Conservation (phyloP, 352 stramenopile species). For the Globisporangium carolinianum region DNA sequence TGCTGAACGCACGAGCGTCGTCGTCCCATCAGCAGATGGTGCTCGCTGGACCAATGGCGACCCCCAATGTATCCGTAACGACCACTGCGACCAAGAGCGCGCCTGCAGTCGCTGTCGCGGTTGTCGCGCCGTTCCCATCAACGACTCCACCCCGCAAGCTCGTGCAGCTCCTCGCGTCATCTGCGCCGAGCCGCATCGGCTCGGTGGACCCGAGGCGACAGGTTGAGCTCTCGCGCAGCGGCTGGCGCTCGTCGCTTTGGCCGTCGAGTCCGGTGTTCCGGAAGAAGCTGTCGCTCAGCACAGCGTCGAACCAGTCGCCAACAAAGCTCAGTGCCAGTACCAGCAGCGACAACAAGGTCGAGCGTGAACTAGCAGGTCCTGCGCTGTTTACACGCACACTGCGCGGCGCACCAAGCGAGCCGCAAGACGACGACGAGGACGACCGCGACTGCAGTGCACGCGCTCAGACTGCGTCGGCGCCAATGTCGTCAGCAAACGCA, state of each 20-base stretch:
- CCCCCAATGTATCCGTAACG: no score
- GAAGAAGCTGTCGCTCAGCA: slow-evolving; percentile 26
- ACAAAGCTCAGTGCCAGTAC: not conserved
- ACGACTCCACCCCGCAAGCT: slow-evolving; percentile 4
- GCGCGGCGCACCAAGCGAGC: not conserved
- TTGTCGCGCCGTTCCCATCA: not conserved
- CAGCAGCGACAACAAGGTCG: slow-evolving; percentile 13
- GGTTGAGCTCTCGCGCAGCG: slow-evolving; percentile 12
- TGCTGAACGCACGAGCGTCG: no score
- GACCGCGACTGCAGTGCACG: not conserved
- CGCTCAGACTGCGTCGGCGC: not conserved
- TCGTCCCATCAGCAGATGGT: no score
- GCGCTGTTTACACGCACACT: slow-evolving; percentile 7
- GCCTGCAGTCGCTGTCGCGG: not conserved
- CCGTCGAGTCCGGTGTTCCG: slow-evolving; percentile 20
- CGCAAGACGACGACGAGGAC: slow-evolving; percentile 3
- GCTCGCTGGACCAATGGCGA: no score
- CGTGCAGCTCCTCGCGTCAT: slow-evolving; percentile 7
- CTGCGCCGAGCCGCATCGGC: slow-evolving; percentile 2
- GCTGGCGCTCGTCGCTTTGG: slow-evolving; percentile 34
- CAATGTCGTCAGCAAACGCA: not conserved
- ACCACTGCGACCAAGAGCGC: no score
- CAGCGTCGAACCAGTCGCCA: slow-evolving; percentile 2
- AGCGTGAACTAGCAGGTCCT: slow-evolving; percentile 4
- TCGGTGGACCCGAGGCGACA: slow-evolving; percentile 13